A percentile compares a stretch with the other conserved stretches of the same genome.
phyloP scores from a whole-genome alignment of 352 stramenopile species.

The Globisporangium middletonii region DNA sequence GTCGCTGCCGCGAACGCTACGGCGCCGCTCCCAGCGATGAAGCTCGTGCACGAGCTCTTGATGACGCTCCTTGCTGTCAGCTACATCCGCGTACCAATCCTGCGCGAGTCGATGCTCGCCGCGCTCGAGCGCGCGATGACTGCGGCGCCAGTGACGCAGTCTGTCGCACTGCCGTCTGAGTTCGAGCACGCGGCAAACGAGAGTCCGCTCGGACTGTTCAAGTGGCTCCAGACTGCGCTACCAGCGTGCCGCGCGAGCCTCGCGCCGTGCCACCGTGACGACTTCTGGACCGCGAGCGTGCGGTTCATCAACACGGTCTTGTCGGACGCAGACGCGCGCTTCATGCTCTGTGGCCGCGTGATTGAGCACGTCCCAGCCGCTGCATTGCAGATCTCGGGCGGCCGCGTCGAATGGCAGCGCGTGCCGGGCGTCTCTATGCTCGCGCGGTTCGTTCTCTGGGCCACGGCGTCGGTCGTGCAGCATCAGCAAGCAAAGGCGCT shows the following conservation, averaged over 20 bases:
- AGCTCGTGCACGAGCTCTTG: conserved; percentile 25
- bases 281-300: conserved; percentile 29
- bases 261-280: conserved; percentile 32
- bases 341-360: conserved; percentile 46
- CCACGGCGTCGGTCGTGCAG: conserved; percentile 34
- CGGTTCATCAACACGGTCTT: conserved; percentile 31
- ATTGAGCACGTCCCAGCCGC: conserved; percentile 44
- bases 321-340: conserved; percentile 26
- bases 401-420: conserved; percentile 56
- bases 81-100: conserved; percentile 49
- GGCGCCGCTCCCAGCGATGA: background rate
- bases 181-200: conserved; percentile 15
- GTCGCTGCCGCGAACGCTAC: conserved; percentile 4
- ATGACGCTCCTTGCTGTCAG: conserved; percentile 33
- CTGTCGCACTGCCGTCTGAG: background rate
- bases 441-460: conserved; percentile 31
- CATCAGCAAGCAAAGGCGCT: conserved; percentile 28
- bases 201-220: conserved; percentile 37
- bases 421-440: conserved; percentile 48
- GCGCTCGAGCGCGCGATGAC: conserved; percentile 28
- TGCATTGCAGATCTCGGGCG: conserved; percentile 17
- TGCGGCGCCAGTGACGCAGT: background rate
- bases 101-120: conserved; percentile 46
- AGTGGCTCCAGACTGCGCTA: conserved; percentile 44
- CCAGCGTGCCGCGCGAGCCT: conserved; percentile 47